phyloP scores from a whole-genome alignment of 306 rosid genomes.

The Cotoneaster glaucophyllus region DNA sequence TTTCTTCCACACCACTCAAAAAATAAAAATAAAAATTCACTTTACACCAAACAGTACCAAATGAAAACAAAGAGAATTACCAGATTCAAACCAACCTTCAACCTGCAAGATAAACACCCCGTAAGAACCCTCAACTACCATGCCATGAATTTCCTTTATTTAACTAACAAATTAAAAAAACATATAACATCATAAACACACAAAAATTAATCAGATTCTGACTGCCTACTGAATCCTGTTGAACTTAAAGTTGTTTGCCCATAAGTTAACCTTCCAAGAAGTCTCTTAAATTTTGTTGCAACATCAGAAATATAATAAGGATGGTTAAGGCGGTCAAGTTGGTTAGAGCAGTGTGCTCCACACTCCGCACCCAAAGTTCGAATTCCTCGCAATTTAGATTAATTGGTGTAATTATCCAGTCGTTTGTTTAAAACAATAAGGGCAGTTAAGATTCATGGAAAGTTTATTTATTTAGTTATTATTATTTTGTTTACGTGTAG shows the following conservation, averaged over 20 bases:
- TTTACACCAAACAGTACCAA: conserved; percentile 82
- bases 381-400: neutral
- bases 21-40: neutral
- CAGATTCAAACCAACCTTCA: conserved; percentile 59
- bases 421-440: neutral
- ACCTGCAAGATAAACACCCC: conserved; percentile 50
- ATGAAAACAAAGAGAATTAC: conserved; percentile 21
- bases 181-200: neutral
- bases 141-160: neutral
- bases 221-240: neutral
- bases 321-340: too few species aligned
- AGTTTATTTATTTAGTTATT: neutral
- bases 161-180: neutral
- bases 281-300: neutral
- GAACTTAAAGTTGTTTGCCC: neutral
- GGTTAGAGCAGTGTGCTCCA: neutral
- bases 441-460: neutral
- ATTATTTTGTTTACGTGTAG: neutral
- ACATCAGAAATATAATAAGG: neutral
- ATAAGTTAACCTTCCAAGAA: neutral
- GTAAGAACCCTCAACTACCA: conserved; percentile 49
- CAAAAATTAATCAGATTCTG: neutral
- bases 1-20: conserved; percentile 33
- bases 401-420: neutral
- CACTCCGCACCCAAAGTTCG: neutral